Evolutionary conservation across 129 eudicot species (phyloP).

Genomic region (Centella asiatica): DNA sequence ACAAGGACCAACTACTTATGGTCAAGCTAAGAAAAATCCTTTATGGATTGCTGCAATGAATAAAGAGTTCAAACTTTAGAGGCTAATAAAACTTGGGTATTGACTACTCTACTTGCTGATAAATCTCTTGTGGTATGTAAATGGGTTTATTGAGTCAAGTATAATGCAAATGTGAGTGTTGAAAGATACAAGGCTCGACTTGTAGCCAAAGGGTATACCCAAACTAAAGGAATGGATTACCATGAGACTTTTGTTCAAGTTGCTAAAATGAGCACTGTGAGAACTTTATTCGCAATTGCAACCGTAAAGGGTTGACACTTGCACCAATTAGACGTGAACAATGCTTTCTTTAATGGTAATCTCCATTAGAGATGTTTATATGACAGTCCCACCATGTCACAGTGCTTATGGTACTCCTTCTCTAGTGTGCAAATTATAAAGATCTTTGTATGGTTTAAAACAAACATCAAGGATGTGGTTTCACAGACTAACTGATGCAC

Average conservation of each 20-base stretch:
- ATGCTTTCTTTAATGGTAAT: not conserved
- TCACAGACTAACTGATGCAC: not conserved
- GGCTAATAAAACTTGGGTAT: not conserved
- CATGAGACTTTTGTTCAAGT: not conserved
- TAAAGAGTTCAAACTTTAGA: not conserved
- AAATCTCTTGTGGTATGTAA: not conserved
- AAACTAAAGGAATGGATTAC: not conserved
- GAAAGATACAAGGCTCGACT: not conserved
- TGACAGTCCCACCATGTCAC: not conserved
- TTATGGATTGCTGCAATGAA: not conserved
- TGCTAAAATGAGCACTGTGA: not conserved
- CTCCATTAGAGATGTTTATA: not conserved
- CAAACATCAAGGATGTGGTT: not conserved
- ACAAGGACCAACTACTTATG: not conserved
- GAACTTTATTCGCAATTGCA: not conserved
- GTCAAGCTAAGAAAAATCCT: not conserved
- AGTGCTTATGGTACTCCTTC: not conserved
- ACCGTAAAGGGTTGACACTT: not conserved
- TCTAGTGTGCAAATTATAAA: not conserved
- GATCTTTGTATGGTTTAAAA: not conserved
- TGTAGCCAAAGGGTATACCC: not conserved
- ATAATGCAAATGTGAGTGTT: not conserved
- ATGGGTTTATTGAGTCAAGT: not conserved
- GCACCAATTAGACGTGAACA: not conserved
- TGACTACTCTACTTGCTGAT: not conserved